Conservation (phyloP, 2,329 filamentous ascomycete genomes). For the Cladosporium velox region DNA sequence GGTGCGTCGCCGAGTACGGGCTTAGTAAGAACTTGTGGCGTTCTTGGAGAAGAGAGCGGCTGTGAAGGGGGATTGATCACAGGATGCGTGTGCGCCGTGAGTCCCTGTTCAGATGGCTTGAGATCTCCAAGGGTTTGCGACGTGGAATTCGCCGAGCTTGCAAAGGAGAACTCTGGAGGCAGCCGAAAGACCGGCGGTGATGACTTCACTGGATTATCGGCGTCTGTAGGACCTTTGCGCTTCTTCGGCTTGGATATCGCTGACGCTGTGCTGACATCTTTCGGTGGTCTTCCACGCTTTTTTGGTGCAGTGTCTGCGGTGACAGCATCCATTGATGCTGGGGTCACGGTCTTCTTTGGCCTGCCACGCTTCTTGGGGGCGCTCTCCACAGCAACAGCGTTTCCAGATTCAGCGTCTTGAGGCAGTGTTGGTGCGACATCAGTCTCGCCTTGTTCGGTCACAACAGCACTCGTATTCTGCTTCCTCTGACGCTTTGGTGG, state of each 20-base stretch:
- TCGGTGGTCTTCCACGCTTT: constrained; percentile 13
- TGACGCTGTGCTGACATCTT: neutral
- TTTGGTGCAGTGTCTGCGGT: neutral
- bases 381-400: neutral
- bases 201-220: neutral
- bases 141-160: neutral
- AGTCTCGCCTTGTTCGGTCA: neutral
- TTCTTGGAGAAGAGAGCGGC: neutral
- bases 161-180: neutral
- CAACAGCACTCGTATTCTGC: neutral
- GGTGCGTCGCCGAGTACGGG: constrained; percentile 12
- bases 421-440: neutral
- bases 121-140: neutral
- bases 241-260: neutral
- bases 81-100: too few species aligned
- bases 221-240: neutral
- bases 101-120: too few species aligned
- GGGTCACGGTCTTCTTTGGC: neutral
- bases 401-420: neutral
- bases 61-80: neutral
- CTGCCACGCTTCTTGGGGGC: constrained; percentile 3
- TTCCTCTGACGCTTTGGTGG: constrained; percentile 11
- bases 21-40: neutral
- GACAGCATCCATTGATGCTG: neutral
- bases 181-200: neutral